These are phyloP conservation scores for Cytospora chrysosperma DNA, from an alignment of 2,329 filamentous ascomycete genomes.

Conservation along the genomic window DNA sequence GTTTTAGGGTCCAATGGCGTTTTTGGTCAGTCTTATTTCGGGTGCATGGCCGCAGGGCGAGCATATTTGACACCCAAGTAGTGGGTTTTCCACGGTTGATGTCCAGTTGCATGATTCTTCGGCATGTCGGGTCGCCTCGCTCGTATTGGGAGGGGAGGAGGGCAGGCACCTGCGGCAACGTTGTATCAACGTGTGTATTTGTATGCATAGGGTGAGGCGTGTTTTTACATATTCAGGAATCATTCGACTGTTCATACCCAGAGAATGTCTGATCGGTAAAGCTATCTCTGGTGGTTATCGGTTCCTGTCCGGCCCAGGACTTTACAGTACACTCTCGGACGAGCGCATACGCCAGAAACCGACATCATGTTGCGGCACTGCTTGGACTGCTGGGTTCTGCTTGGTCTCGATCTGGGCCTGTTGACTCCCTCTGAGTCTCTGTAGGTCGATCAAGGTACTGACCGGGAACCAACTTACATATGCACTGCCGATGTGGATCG, in stretches of 20 bases:
- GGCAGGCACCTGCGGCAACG: not conserved
- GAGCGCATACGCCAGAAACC: too few species aligned
- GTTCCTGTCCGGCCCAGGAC: not conserved
- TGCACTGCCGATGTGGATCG: too few species aligned
- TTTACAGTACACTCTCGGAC: not conserved
- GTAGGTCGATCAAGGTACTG: too few species aligned
- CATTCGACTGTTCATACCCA: not conserved
- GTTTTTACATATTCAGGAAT: conserved; percentile 12
- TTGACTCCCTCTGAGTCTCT: not conserved
- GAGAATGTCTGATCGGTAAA: not conserved
- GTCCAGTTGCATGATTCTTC: not conserved
- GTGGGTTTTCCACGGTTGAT: not conserved
- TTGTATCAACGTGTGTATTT: conserved; percentile 12
- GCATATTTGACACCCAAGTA: not conserved
- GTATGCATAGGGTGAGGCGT: conserved; percentile 7
- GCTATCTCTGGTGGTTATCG: not conserved
- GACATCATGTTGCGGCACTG: too few species aligned
- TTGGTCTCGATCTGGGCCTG: not conserved
- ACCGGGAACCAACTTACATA: too few species aligned
- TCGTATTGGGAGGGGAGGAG: not conserved
- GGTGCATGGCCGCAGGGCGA: not conserved
- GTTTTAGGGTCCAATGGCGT: conserved; percentile 4
- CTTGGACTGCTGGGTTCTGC: not conserved
- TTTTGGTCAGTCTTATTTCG: not conserved
- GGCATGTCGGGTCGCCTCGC: not conserved